Conservation (phyloP, 495 filamentous ascomycete species). For the Saxophila tyrrhenica region DNA sequence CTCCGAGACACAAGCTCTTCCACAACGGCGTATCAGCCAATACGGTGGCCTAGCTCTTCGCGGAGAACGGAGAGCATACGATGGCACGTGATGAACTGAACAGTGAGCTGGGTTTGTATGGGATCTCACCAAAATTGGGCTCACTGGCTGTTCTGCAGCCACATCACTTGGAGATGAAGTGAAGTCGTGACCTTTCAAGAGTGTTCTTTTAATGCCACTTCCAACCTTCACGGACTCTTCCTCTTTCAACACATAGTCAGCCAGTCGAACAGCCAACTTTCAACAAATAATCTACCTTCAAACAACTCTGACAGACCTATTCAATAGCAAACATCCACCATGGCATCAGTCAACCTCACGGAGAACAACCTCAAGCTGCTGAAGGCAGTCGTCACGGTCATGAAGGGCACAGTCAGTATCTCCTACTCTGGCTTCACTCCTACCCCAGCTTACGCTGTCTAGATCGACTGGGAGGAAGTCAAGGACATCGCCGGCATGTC, state of each 20-base stretch:
- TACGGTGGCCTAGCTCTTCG: too few relatives aligned
- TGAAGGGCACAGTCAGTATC: constrained; percentile 2
- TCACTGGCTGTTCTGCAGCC: neutral
- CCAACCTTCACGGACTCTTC: neutral
- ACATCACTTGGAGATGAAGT: neutral
- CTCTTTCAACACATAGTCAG: too few relatives aligned
- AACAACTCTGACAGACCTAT: neutral
- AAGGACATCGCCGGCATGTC: constrained; percentile 1
- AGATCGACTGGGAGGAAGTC: constrained; percentile 8
- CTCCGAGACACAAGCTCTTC: too few relatives aligned
- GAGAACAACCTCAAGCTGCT: constrained; percentile 3
- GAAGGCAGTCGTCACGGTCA: neutral
- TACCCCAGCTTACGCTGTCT: neutral
- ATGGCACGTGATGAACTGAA: too few relatives aligned
- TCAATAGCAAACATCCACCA: neutral
- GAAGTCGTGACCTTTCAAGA: neutral
- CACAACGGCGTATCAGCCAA: too few relatives aligned
- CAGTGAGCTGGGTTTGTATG: constrained; percentile 5
- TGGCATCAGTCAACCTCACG: neutral
- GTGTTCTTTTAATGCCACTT: neutral
- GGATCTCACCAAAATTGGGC: neutral
- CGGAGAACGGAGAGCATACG: too few relatives aligned
- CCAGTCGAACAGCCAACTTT: neutral
- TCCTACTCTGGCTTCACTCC: neutral
- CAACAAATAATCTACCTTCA: neutral